Conservation (phyloP, 1,284 basidiomycete species). For the Ganoderma lucidum region DNA sequence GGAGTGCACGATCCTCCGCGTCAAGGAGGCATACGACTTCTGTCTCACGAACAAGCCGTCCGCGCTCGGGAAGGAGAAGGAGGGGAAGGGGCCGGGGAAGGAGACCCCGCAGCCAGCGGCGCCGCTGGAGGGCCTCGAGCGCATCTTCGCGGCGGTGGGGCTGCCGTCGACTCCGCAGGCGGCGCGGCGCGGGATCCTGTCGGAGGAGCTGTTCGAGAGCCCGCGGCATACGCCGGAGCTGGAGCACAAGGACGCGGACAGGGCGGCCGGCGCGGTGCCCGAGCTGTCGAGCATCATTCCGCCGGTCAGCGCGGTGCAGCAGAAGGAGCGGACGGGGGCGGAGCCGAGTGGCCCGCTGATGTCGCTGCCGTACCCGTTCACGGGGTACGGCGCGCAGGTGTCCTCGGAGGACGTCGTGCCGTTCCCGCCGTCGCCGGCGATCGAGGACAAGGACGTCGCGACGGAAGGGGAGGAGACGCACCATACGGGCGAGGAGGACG, state of each 20-base stretch:
- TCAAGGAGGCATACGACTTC: conserved; percentile 83
- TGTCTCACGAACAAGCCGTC: conserved; percentile 64
- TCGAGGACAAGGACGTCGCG: conserved; percentile 35
- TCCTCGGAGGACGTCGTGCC: conserved; percentile 70
- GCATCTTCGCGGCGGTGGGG: too few relatives aligned
- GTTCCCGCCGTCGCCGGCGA: conserved; percentile 70
- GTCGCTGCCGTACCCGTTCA: too few relatives aligned
- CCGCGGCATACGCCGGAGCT: too few relatives aligned
- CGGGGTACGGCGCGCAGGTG: too few relatives aligned
- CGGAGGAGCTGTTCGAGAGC: conserved; percentile 67
- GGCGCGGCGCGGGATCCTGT: conserved; percentile 61
- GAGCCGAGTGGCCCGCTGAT: too few relatives aligned
- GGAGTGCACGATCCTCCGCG: conserved; percentile 70
- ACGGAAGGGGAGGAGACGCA: conserved; percentile 39
- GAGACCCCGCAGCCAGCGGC: too few relatives aligned
- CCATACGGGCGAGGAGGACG: conserved; percentile 36
- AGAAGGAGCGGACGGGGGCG: conserved; percentile 37
- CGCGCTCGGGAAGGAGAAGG: conserved; percentile 47
- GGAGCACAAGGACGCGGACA: too few relatives aligned
- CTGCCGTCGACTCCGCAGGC: too few relatives aligned
- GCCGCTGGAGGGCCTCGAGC: too few relatives aligned
- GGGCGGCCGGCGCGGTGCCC: too few relatives aligned
- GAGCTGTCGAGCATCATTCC: conserved; percentile 54
- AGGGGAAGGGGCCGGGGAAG: conserved; percentile 41
- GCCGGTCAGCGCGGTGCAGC: conserved; percentile 33